A percentile compares a stretch with the other conserved stretches of the same genome.
Conservation (phyloP, 345 rosid genomes). For the Viola odorata region DNA sequence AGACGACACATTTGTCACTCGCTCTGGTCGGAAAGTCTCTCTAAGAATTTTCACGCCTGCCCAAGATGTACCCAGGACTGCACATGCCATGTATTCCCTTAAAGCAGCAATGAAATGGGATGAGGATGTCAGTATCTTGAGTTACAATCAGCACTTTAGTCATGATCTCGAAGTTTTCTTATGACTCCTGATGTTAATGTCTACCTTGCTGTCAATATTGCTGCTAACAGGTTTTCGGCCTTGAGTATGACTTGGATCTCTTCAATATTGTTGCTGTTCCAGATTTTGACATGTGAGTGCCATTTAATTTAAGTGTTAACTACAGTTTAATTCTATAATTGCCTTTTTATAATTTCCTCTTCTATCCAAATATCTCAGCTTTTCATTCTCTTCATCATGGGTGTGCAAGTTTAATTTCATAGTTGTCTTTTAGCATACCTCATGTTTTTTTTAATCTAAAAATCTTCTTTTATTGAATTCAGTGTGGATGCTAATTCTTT, state of each 20-base stretch:
- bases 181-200: constrained; percentile 9
- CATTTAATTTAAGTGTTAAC: constrained; percentile 1
- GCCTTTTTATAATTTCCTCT: not conserved
- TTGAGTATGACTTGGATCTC: constrained; percentile 95
- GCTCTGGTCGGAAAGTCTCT: constrained; percentile 74
- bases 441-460: too few relatives aligned
- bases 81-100: constrained; percentile 94
- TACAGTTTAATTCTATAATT: not conserved
- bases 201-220: not conserved
- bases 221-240: constrained; percentile 78
- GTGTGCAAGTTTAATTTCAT: too few relatives aligned
- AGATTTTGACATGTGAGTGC: constrained; percentile 88
- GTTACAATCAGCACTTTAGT: not conserved
- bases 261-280: constrained; percentile 98
- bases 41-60: constrained; percentile 95
- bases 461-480: too few relatives aligned
- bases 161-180: constrained; percentile 3
- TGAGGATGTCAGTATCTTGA: constrained; percentile 63
- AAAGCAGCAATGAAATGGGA: constrained; percentile 99
- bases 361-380: too few relatives aligned
- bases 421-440: too few relatives aligned
- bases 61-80: constrained; percentile 87
- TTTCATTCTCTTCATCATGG: too few relatives aligned
- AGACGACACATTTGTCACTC: constrained; percentile 72
- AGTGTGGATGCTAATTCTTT: too few relatives aligned